These are phyloP conservation scores for Ambrosiella beaveri DNA, from an alignment of 2,329 filamentous ascomycete genomes.

Conservation along the genomic window DNA sequence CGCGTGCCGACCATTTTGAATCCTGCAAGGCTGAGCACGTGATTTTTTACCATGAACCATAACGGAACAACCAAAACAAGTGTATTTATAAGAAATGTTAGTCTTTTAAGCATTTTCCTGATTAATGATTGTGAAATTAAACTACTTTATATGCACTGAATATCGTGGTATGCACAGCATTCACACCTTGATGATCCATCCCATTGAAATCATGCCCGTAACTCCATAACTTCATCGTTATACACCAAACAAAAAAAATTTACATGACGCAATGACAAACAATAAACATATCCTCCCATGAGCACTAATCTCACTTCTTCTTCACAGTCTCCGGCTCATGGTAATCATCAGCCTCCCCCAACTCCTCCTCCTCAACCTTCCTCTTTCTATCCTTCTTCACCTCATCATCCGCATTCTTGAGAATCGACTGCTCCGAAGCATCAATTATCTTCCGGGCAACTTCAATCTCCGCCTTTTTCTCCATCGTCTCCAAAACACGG, in stretches of 20 bases:
- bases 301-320: constrained; percentile 18
- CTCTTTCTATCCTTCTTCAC: constrained; percentile 17
- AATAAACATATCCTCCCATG: neutral
- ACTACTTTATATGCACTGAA: no score
- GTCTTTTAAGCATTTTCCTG: no score
- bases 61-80: no score
- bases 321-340: constrained; percentile 24
- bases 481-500: constrained; percentile 73
- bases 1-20: constrained; percentile 4
- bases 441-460: constrained; percentile 61
- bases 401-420: constrained; percentile 33
- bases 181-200: no score
- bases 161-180: no score
- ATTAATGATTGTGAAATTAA: no score
- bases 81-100: no score
- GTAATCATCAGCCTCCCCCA: constrained; percentile 36
- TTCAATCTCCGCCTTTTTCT: constrained; percentile 76
- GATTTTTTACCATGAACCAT: neutral
- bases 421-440: constrained; percentile 45
- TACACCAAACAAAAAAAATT: neutral
- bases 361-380: constrained; percentile 25
- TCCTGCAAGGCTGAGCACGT: constrained; percentile 13
- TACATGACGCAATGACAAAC: neutral
- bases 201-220: neutral
- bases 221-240: neutral